phyloP scores from a whole-genome alignment of 768 basidiomycete species.

The Suillus lakei region DNA sequence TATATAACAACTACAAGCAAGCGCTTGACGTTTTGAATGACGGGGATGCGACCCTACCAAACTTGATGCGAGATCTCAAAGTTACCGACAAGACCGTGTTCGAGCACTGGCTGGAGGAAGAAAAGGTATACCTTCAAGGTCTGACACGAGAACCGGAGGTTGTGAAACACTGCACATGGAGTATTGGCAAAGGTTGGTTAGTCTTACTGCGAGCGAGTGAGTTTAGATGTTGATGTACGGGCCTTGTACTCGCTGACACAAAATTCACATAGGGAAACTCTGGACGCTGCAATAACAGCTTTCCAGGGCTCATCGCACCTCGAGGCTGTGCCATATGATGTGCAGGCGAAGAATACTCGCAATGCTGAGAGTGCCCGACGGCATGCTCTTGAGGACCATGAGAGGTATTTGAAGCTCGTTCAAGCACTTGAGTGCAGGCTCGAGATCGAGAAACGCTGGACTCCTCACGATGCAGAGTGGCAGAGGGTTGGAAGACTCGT shows the following conservation, averaged over 20 bases:
- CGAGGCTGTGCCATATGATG: not conserved
- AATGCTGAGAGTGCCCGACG: not conserved
- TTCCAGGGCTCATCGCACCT: too few species aligned
- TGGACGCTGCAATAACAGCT: not conserved
- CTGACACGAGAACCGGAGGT: not conserved
- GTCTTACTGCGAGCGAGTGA: not conserved
- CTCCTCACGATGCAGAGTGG: not conserved
- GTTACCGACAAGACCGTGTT: not conserved
- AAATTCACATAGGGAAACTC: not conserved
- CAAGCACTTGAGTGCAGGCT: not conserved
- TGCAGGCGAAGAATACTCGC: not conserved
- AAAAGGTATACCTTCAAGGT: not conserved
- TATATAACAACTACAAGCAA: not conserved
- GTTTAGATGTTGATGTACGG: too few species aligned
- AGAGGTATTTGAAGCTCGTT: not conserved
- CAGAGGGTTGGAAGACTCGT: not conserved
- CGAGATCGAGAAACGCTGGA: not conserved
- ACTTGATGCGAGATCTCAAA: not conserved
- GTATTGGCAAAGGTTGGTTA: not conserved
- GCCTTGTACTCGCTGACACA: too few species aligned
- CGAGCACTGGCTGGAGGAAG: not conserved
- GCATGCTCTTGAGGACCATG: not conserved
- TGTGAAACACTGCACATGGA: not conserved
- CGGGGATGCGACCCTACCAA: not conserved
- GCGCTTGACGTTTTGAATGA: not conserved